A percentile compares a stretch with the other conserved stretches of the same genome.
These are phyloP conservation scores for Phytophthora chlamydospora DNA, from an alignment of 352 stramenopile species.

Conservation along the genomic window DNA sequence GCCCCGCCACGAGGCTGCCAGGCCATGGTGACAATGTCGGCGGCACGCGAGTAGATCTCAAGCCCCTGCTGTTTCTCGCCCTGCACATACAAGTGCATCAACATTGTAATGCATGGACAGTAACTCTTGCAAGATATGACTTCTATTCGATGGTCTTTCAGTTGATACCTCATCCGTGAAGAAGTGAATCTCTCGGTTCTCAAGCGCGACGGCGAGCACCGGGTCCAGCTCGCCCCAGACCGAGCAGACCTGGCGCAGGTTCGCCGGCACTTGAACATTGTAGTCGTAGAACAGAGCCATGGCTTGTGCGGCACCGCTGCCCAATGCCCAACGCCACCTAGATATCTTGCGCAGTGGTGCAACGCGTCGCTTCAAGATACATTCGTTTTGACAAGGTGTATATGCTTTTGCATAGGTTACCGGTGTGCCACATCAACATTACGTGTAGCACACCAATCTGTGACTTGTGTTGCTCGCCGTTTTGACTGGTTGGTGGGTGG, in stretches of 20 bases:
- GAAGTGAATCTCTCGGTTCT: slow-evolving; percentile 90
- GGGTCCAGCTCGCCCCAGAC: slow-evolving; percentile 87
- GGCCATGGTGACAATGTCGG: slow-evolving; percentile 80
- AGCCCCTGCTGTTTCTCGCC: slow-evolving; percentile 70
- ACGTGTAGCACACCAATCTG: neutral
- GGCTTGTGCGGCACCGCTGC: neutral
- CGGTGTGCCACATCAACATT: too few relatives aligned
- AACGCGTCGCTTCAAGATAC: slow-evolving; percentile 32
- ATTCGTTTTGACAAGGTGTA: neutral
- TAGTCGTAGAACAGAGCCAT: slow-evolving; percentile 88
- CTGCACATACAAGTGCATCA: slow-evolving; percentile 17
- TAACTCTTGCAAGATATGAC: too few relatives aligned
- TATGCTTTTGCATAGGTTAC: too few relatives aligned
- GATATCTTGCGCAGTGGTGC: slow-evolving; percentile 14
- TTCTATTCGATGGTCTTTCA: neutral
- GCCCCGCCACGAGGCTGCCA: slow-evolving; percentile 88
- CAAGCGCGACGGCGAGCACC: slow-evolving; percentile 78
- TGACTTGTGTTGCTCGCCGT: slow-evolving; percentile 1
- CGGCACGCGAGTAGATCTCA: slow-evolving; percentile 61
- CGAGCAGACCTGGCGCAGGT: slow-evolving; percentile 72
- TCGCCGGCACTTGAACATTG: slow-evolving; percentile 66
- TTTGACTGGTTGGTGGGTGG: slow-evolving; percentile 36
- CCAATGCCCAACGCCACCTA: neutral
- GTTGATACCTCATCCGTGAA: slow-evolving; percentile 84
- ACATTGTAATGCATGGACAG: neutral